Evolutionary conservation across 129 eudicot species (phyloP).

Genomic region (Sambucus nigra): DNA sequence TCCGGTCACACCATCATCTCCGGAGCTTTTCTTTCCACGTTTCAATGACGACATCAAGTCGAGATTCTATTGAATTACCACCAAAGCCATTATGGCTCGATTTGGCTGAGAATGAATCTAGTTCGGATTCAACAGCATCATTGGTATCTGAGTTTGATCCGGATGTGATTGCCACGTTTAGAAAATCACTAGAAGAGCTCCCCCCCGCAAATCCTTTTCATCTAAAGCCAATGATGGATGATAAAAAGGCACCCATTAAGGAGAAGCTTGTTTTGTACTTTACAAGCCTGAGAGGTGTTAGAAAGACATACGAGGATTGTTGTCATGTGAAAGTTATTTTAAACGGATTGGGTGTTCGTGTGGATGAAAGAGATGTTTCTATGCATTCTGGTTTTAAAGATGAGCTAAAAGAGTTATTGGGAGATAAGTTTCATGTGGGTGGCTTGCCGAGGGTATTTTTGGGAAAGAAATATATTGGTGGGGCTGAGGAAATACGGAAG

Average conservation of each 20-base stretch:
- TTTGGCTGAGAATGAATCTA: slow-evolving; percentile 17
- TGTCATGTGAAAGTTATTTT: slow-evolving; percentile 59
- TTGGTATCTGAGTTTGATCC: slow-evolving; percentile 52
- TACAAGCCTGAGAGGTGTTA: slow-evolving; percentile 79
- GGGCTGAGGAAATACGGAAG: slow-evolving; percentile 60
- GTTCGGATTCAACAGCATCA: slow-evolving; percentile 23
- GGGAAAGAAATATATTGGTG: slow-evolving; percentile 61
- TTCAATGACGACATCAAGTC: slow-evolving; percentile 6
- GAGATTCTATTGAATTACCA: neutral
- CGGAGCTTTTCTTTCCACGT: slow-evolving; percentile 65
- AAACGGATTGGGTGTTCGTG: slow-evolving; percentile 43
- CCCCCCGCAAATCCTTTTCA: slow-evolving; percentile 68
- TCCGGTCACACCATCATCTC: slow-evolving; percentile 29
- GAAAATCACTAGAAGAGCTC: slow-evolving; percentile 58
- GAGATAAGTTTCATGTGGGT: slow-evolving; percentile 30
- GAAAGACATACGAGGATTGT: slow-evolving; percentile 92
- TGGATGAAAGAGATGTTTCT: slow-evolving; percentile 93
- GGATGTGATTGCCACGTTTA: slow-evolving; percentile 44
- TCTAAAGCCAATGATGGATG: slow-evolving; percentile 24
- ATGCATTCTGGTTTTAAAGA: slow-evolving; percentile 93
- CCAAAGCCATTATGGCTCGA: slow-evolving; percentile 32
- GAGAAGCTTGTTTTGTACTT: slow-evolving; percentile 58
- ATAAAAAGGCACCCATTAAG: slow-evolving; percentile 18
- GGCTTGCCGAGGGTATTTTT: slow-evolving; percentile 75
- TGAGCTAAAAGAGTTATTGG: slow-evolving; percentile 62